Evolutionary conservation across 768 basidiomycete species (phyloP).

Genomic region (Leccinellum rugosiceps): DNA sequence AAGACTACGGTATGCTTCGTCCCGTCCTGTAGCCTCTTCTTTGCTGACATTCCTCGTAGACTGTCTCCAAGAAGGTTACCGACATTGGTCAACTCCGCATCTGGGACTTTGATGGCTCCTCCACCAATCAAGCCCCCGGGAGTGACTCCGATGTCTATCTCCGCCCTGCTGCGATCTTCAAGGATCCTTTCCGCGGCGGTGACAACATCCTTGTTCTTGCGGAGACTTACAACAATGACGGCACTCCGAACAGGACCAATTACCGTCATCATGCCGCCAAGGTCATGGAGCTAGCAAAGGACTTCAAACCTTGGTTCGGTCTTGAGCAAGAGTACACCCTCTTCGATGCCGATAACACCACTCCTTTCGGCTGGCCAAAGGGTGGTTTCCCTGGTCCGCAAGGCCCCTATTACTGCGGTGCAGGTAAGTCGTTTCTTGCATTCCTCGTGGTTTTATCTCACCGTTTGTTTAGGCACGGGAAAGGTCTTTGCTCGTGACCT

Average conservation of each 20-base stretch:
- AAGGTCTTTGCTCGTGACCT: constrained; percentile 98
- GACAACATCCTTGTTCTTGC: constrained; percentile 97
- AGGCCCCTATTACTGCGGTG: constrained; percentile 99
- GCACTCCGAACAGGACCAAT: constrained; percentile 96
- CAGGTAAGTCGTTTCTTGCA: constrained; percentile 49
- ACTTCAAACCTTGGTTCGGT: constrained; percentile 89
- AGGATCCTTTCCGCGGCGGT: constrained; percentile 98
- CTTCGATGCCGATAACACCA: constrained; percentile 80
- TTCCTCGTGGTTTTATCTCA: constrained; percentile 2
- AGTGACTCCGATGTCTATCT: constrained; percentile 97
- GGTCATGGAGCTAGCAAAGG: constrained; percentile 91
- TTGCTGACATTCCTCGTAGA: constrained; percentile 44
- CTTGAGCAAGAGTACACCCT: constrained; percentile 99
- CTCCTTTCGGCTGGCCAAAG: constrained; percentile 95
- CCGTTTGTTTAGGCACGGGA: constrained; percentile 66
- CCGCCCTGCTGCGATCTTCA: constrained; percentile 95
- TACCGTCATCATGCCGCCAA: constrained; percentile 92
- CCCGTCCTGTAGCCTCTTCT: not conserved
- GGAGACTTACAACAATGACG: constrained; percentile 98
- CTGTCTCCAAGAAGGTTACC: constrained; percentile 80
- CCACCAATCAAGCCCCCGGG: constrained; percentile 96
- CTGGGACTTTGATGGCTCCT: constrained; percentile 99
- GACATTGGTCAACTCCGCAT: constrained; percentile 89
- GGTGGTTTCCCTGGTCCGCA: constrained; percentile 99
- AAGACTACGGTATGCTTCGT: constrained; percentile 80